Base-by-base conservation (phyloP, 345 rosid species). In the Dovyalis caffra region DNA sequence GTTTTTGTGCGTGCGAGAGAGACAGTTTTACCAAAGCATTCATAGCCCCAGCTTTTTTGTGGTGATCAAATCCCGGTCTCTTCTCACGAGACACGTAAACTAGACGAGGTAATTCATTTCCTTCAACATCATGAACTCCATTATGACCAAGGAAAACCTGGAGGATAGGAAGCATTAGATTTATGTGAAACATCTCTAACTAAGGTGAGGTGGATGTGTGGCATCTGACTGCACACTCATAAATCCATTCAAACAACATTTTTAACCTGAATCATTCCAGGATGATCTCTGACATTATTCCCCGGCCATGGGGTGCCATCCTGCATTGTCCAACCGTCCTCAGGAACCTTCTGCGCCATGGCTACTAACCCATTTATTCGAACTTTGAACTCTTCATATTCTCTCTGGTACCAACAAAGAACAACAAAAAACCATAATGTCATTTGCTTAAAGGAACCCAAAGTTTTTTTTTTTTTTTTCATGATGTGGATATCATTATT, bases 321-420 rank as follows among this genome's bases (percentile, higher is more conserved):
- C 79, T 92, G 97, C 97, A 92, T 92, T 45, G 96, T 92, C 97
- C 97, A 92, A 45, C 97, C 97, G 40, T 93, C 98, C 77, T 93
- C 98, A 47, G 98, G 98, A 61, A 91, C 97, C 86, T 93, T 93
- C 79, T 88, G 89, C 66, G 98, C 98, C 70, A 77, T 88, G 20
- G 93, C 81, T 79, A 93, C 97, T 71, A 93, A 80, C 38, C 90
- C 87, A 76, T 93, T 93, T 82, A 93, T 91, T 73, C 89, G 84
- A 56, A 93, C 85, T 77, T 90, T 93, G 76, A 93, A 93, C 61
- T 91, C 97, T 78, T 93, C 98, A 67, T 93, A 93, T 64, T 93
- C 95, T 76, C 98, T 88, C 98, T 91, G 15, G 82, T 33, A 76
- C 53, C 45, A 77, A 26, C 62, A 85, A 28, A 71, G 5, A 47